phyloP scores from a whole-genome alignment of 129 eudicot genomes.

The Lactuca saligna region DNA sequence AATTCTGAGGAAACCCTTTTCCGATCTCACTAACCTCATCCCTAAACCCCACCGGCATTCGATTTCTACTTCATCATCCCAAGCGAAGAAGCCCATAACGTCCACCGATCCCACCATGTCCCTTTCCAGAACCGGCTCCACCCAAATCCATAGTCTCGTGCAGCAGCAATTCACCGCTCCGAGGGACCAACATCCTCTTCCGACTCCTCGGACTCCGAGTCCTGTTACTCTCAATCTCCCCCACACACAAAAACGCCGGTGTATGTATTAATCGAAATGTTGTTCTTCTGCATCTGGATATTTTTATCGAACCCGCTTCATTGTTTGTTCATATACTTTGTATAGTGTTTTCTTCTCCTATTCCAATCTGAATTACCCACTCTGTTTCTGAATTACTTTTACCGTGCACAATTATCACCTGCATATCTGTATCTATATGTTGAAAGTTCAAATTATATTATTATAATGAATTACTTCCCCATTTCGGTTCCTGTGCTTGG shows the following conservation, averaged over 20 bases:
- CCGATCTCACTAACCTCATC: slow-evolving; percentile 41
- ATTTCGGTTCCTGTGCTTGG: background rate
- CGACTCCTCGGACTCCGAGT: slow-evolving; percentile 19
- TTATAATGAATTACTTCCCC: background rate
- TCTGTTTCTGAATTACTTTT: background rate
- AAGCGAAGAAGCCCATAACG: background rate
- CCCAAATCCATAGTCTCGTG: slow-evolving; percentile 20
- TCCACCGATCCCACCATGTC: slow-evolving; percentile 26
- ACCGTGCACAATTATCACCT: background rate
- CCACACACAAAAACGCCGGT: slow-evolving; percentile 2
- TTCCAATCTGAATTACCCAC: background rate
- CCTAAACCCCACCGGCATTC: slow-evolving; percentile 8
- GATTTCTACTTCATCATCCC: slow-evolving; percentile 17
- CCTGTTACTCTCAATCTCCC: slow-evolving; percentile 17
- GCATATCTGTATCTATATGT: background rate
- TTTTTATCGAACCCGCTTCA: background rate
- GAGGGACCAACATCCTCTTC: background rate
- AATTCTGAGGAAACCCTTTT: slow-evolving; percentile 33
- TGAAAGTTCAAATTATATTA: background rate
- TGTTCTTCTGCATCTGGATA: background rate
- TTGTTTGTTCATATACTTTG: background rate
- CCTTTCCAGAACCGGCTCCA: slow-evolving; percentile 38
- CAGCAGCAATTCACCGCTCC: background rate
- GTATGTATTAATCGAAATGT: background rate
- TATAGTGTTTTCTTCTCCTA: background rate